Conservation (phyloP, 2,329 filamentous ascomycete genomes). For the Colletotrichum sublineola region DNA sequence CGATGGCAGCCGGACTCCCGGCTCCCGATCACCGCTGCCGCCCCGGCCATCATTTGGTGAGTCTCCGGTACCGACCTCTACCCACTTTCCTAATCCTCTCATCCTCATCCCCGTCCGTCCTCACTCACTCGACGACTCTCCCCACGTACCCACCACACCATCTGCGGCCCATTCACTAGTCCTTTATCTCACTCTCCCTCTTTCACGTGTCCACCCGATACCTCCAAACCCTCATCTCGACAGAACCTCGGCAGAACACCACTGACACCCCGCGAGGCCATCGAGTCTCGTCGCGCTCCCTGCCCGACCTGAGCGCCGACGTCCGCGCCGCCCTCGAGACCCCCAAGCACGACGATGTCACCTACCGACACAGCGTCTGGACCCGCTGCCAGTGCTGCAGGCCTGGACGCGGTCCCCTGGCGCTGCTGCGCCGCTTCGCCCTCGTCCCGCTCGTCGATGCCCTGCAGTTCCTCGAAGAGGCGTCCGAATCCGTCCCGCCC, state of each 20-base stretch:
- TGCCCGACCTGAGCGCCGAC: slow-evolving; percentile 39
- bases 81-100: slow-evolving; percentile 21
- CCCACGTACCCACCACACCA: not conserved
- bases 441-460: slow-evolving; percentile 28
- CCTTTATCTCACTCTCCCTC: not conserved
- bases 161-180: not conserved
- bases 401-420: slow-evolving; percentile 20
- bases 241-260: not conserved
- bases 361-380: slow-evolving; percentile 36
- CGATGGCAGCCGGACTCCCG: slow-evolving; percentile 38
- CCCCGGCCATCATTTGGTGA: slow-evolving; percentile 36
- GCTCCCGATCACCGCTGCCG: slow-evolving; percentile 37
- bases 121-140: not conserved
- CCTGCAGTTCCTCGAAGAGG: slow-evolving; percentile 23
- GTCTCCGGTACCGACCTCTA: slow-evolving; percentile 19
- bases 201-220: not conserved
- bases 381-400: slow-evolving; percentile 38
- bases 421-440: slow-evolving; percentile 28
- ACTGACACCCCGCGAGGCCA: slow-evolving; percentile 16
- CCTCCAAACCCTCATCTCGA: not conserved
- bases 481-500: slow-evolving; percentile 32
- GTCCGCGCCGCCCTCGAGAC: slow-evolving; percentile 33
- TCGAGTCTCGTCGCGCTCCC: slow-evolving; percentile 24
- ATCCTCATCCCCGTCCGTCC: not conserved
- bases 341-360: slow-evolving; percentile 35